Conservation (phyloP, 441 rosid species). For the Lagerstroemia fauriei region DNA sequence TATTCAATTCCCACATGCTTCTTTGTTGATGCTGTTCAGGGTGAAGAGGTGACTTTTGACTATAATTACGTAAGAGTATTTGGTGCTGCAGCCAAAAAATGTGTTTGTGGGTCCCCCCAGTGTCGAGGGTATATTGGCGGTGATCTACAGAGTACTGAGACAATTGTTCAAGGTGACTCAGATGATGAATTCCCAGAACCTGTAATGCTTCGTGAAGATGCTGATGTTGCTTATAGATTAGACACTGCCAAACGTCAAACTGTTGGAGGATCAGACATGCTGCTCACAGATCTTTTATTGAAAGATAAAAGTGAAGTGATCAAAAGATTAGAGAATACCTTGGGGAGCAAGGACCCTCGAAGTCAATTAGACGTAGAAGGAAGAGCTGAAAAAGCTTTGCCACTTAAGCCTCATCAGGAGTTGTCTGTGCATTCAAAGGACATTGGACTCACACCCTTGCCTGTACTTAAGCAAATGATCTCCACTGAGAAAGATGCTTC, state of each 20-base stretch:
- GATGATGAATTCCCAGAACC: conserved; percentile 98
- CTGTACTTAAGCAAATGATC: conserved; percentile 44
- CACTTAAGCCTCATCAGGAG: conserved; percentile 40
- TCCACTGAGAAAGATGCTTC: conserved; percentile 44
- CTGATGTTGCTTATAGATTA: conserved; percentile 36
- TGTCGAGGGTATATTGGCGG: conserved; percentile 98
- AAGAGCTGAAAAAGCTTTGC: conserved; percentile 33
- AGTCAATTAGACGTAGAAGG: conserved; percentile 40
- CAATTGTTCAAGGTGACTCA: conserved; percentile 86
- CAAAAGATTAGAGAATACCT: conserved; percentile 29
- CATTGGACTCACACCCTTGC: conserved; percentile 29
- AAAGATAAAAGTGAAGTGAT: conserved; percentile 35
- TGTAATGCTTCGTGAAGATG: conserved; percentile 59
- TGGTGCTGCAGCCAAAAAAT: conserved; percentile 98
- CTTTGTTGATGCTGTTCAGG: conserved; percentile 46
- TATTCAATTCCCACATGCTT: not conserved
- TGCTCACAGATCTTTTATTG: conserved; percentile 33
- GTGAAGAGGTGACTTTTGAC: conserved; percentile 93
- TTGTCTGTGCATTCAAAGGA: conserved; percentile 35
- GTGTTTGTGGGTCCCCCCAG: conserved; percentile 81
- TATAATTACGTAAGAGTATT: conserved; percentile 94
- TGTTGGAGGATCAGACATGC: conserved; percentile 37
- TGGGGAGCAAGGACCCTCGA: conserved; percentile 36
- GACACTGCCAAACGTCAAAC: conserved; percentile 31
- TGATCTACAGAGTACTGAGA: conserved; percentile 75